Evolutionary conservation across 1,139 yeast species (phyloP), one percentile per base, ranked within the genome.

Genomic region (Kodamaea anthophila): DNA sequence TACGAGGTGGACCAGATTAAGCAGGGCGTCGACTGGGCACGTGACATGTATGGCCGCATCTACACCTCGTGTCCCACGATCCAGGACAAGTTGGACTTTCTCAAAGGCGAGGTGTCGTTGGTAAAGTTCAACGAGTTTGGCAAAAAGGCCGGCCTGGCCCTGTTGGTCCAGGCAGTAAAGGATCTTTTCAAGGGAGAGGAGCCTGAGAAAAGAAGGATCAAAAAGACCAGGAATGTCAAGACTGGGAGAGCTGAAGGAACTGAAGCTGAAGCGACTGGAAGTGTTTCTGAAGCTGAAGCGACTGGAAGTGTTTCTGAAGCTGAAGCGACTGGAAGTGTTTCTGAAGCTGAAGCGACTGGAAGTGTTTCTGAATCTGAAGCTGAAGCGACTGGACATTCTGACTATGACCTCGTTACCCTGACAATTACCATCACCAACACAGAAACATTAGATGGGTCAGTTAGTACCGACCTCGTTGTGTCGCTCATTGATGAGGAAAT

Each of bases 401-500:
- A n/a, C n/a, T n/a, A n/a, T n/a, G n/a, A n/a, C n/a, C n/a, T n/a
- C n/a, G n/a, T n/a, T 7, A 23, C 26, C 10, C 26, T n/a, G 18
- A 16, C 24, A 18, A 20, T 31, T 21, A 58, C 64, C 1, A 50
- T 63, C 3, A 60, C 66, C 13, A 45, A 58, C 28, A 49, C 53
- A 18, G 53, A n/a, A n/a, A n/a, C n/a, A n/a, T n/a, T n/a, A n/a
- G n/a, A n/a, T n/a, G n/a, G n/a, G n/a, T n/a, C n/a, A n/a, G 12
- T 26, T 11, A 20, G 30, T 15, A 23, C 33, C 8, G 24, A 29
- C 12, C 10, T 32, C 12, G 29, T 24, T 12, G 10, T 10, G 12
- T 23, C 30, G 8, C 31, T 26, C 8, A 37, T 64, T 31, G 45
- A 52, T 39, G 56, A 45, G 32, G 67, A 48, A 38, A 53, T 58